Conservation (phyloP, 2,329 filamentous ascomycete genomes). For the Trichoderma polysporum region DNA sequence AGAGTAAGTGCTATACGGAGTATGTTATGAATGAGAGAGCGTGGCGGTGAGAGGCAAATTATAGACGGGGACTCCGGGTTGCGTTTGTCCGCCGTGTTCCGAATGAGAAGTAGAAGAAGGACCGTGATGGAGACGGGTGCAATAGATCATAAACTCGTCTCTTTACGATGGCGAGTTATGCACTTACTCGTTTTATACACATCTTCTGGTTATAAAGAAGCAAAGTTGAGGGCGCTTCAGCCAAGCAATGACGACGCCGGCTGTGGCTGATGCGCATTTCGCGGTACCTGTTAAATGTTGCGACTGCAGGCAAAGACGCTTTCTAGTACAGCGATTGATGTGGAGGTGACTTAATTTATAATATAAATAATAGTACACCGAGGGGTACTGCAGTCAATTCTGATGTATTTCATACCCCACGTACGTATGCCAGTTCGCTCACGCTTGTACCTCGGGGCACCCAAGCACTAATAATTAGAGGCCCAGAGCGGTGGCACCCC, state of each 20-base stretch:
- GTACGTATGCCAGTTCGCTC: background rate
- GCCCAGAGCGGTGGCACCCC: slow-evolving; percentile 1
- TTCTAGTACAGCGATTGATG: background rate
- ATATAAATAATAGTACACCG: fast-evolving
- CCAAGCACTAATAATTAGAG: background rate
- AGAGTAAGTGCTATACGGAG: too few species aligned
- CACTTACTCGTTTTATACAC: background rate
- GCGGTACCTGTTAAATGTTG: background rate
- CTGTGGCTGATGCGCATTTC: slow-evolving; percentile 8
- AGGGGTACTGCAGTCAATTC: background rate
- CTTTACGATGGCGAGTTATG: background rate
- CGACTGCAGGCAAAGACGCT: background rate
- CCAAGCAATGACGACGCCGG: slow-evolving; percentile 17
- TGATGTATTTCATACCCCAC: slow-evolving; percentile 10
- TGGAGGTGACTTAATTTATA: background rate
- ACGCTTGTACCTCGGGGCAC: background rate
- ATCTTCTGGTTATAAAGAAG: background rate
- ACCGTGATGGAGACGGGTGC: background rate
- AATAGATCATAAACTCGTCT: background rate
- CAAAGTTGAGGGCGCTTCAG: background rate
- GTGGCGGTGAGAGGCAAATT: slow-evolving; percentile 13
- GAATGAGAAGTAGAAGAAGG: background rate
- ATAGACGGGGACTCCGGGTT: background rate
- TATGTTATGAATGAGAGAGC: background rate
- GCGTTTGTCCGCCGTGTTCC: background rate